Evolutionary conservation across 2,329 filamentous ascomycete genomes (phyloP), one percentile per base, ranked within the genome.

Genomic region (Penicillium verrucosum): DNA sequence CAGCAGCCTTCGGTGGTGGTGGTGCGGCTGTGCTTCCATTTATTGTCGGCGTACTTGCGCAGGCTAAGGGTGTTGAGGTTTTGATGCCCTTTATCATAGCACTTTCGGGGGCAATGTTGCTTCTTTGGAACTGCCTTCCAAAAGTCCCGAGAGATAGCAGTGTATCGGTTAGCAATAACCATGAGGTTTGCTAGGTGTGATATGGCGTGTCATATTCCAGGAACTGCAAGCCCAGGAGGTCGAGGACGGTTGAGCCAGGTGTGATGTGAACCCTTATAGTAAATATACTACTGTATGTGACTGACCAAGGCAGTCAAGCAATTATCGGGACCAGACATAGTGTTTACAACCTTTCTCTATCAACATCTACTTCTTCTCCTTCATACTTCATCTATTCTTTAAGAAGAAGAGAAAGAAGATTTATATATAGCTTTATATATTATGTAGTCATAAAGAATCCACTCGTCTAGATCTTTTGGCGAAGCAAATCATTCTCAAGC

Each of bases 1-100:
- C 86, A 0, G 84, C 87, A 0, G 88, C 88, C 0, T 84, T 91
- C 68, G 89, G 88, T 2, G 86, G 88, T 0, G 82, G 80, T 3
- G 89, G 89, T 1, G 88, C 84, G 1, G 87, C 89, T 1, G 66
- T 86, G 16, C 66, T 79, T 25, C 77, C 77, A 0, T 79, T 79
- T 59, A 70, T 70, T 0, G 73, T 79, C 1, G 77, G 77, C 23
- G 77, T 77, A 0, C 73, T 80, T 53, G 77, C 77, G 2, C 81
- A 86, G 68, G 76, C 77, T 1, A 82, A 78, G 58, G 84, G 84
- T 12, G 84, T 86, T 8, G 70, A 80, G 68, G 82, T 85, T 1
- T 65, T 87, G 65, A 83, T 85, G 72, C 84, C 84, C 3, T 81
- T 87, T 67, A 78, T 83, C 38, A 68, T 86, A 58, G 82, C 78